phyloP scores from a whole-genome alignment of 2,329 filamentous ascomycete genomes.

The Bipolaris oryzae region DNA sequence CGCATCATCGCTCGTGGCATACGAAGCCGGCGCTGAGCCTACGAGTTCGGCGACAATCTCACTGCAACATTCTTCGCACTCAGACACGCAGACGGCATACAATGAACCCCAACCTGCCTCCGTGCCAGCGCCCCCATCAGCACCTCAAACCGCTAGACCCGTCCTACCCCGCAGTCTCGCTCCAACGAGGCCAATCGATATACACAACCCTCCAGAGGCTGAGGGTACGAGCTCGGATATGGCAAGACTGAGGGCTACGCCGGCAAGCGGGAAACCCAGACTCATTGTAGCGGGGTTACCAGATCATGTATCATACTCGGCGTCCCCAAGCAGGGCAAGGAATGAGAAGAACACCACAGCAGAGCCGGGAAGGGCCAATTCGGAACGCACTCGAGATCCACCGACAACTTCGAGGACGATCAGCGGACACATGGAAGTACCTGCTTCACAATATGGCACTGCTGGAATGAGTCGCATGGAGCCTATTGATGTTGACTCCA shows the following conservation, averaged over 20 bases:
- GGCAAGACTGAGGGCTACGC: conserved; percentile 53
- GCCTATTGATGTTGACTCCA: conserved; percentile 38
- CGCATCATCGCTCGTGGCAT: conserved; percentile 35
- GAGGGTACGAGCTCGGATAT: conserved; percentile 40
- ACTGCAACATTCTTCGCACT: conserved; percentile 19
- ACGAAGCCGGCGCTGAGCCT: conserved; percentile 32
- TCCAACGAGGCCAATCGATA: conserved; percentile 31
- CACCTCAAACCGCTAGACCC: conserved; percentile 22
- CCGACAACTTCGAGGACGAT: conserved; percentile 1
- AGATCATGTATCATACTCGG: conserved; percentile 16
- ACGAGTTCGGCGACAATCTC: conserved; percentile 30
- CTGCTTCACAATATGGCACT: conserved; percentile 8
- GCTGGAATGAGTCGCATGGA: conserved; percentile 18
- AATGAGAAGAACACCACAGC: conserved; percentile 1
- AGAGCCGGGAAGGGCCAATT: not conserved
- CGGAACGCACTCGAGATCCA: conserved; percentile 5
- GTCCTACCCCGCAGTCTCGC: conserved; percentile 26
- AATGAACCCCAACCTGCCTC: conserved; percentile 25
- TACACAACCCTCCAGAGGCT: conserved; percentile 28
- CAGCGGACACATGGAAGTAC: conserved; percentile 13
- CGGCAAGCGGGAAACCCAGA: conserved; percentile 49
- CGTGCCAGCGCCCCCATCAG: conserved; percentile 20
- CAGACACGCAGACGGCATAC: conserved; percentile 19
- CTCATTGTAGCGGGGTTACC: conserved; percentile 39
- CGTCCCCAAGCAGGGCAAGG: conserved; percentile 8